Percentiles rank a stretch among this genome's conserved stretches.
These are phyloP conservation scores for Tulasnella sp. DNA, from an alignment of 768 basidiomycete species.

Conservation along the genomic window DNA sequence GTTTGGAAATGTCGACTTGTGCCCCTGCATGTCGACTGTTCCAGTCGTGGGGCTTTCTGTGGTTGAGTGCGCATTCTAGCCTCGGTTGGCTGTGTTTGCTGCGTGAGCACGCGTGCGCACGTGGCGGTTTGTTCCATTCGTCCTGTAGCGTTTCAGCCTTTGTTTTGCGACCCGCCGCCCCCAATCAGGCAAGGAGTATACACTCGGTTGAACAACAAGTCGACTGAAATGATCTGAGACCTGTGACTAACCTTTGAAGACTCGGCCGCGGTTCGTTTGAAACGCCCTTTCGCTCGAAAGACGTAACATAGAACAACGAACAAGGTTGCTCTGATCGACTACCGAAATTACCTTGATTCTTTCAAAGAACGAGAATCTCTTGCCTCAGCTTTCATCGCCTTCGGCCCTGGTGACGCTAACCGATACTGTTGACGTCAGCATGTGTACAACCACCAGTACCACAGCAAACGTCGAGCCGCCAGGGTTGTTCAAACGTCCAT, in stretches of 20 bases:
- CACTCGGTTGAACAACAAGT: background rate
- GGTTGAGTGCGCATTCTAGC: background rate
- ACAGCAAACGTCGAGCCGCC: background rate
- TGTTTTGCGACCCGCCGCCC: background rate
- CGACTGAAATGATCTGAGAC: background rate
- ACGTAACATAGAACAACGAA: background rate
- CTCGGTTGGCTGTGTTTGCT: background rate
- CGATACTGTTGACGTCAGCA: background rate
- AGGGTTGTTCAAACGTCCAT: background rate
- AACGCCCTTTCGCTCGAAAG: background rate
- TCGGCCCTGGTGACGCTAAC: background rate
- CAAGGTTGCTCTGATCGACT: background rate
- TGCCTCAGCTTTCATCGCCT: background rate
- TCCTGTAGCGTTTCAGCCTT: background rate
- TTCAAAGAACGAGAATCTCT: background rate
- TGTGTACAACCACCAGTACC: background rate
- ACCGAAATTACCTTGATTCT: background rate
- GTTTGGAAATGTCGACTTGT: background rate
- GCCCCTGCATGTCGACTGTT: background rate
- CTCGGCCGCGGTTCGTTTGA: background rate
- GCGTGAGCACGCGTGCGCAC: no score
- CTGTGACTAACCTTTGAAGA: background rate
- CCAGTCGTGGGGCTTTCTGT: background rate
- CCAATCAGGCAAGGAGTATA: background rate
- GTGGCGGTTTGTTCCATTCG: no score